Conservation (phyloP, 768 basidiomycete genomes). For the Phylloporus scabripes region DNA sequence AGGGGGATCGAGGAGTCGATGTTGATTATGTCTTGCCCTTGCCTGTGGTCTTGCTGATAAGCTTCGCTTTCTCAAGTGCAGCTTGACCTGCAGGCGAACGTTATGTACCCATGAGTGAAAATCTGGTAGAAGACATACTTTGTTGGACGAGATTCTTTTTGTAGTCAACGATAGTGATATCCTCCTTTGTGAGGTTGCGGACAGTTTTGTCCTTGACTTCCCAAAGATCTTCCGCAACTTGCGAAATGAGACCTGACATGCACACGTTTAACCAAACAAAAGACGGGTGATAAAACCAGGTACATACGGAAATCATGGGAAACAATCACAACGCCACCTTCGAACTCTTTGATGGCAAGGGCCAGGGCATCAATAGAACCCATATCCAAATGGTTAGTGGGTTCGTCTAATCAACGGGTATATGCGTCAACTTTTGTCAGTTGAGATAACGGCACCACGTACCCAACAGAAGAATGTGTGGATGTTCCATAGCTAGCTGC, state of each 20-base stretch:
- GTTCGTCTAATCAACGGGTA: conserved; percentile 57
- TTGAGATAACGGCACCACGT: conserved; percentile 23
- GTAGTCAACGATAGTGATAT: conserved; percentile 90
- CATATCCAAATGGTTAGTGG: conserved; percentile 98
- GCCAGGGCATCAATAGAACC: conserved; percentile 96
- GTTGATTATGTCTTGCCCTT: conserved; percentile 58
- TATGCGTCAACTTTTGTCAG: conserved; percentile 2
- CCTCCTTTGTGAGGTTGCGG: conserved; percentile 83
- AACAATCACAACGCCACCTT: conserved; percentile 98
- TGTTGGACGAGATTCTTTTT: conserved; percentile 81
- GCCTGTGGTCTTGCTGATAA: conserved; percentile 78
- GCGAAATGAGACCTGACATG: conserved; percentile 77
- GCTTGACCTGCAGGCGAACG: conserved; percentile 51
- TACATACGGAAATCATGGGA: conserved; percentile 97
- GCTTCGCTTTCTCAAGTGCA: conserved; percentile 88
- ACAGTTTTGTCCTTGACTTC: conserved; percentile 95
- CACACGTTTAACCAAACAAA: conserved; percentile 7
- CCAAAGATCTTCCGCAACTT: conserved; percentile 99
- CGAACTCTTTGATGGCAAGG: conserved; percentile 90
- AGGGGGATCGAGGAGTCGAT: neutral
- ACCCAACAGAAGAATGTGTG: conserved; percentile 88
- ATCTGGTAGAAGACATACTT: conserved; percentile 40
- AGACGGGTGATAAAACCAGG: neutral
- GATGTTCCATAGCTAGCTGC: conserved; percentile 95
- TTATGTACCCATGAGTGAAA: neutral